Evolutionary conservation across 1,284 basidiomycete genomes (phyloP).

Genomic region (Lentinus polychrous): DNA sequence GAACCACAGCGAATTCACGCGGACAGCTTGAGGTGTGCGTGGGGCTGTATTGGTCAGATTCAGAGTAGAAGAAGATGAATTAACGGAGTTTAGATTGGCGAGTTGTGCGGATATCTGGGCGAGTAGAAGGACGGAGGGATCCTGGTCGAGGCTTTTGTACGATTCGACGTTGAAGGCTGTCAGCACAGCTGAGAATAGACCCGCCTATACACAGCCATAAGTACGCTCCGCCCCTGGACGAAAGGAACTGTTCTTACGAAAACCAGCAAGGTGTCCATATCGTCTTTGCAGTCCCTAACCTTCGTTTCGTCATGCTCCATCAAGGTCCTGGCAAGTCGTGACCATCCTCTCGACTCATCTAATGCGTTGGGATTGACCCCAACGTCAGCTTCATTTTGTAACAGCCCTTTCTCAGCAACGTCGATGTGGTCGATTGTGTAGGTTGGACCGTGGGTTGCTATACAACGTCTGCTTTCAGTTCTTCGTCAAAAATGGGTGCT

Average conservation of each 20-base stretch:
- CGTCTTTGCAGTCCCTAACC: conserved; percentile 9
- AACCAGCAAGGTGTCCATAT: conserved; percentile 9
- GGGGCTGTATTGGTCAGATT: background rate
- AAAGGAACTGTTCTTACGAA: conserved; percentile 4
- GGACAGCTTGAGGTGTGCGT: conserved; percentile 2
- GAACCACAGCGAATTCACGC: conserved; percentile 12
- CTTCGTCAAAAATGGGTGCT: too few relatives aligned
- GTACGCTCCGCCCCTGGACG: background rate
- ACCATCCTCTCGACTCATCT: background rate
- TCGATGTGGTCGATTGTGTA: too few relatives aligned
- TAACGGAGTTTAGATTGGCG: conserved; percentile 10
- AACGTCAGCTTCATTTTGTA: too few relatives aligned
- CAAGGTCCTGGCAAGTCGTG: background rate
- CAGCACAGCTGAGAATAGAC: conserved; percentile 10
- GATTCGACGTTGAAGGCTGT: conserved; percentile 8
- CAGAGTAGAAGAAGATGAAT: conserved; percentile 6
- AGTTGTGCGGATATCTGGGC: conserved; percentile 12
- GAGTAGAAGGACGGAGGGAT: conserved; percentile 7
- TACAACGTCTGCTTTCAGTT: too few relatives aligned
- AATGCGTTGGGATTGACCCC: too few relatives aligned
- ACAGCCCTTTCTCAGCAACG: too few relatives aligned
- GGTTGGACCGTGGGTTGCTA: too few relatives aligned
- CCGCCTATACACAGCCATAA: conserved; percentile 4
- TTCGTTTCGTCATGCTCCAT: conserved; percentile 7
- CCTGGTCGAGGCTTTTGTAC: conserved; percentile 6